A percentile compares a stretch with the other conserved stretches of the same genome.
Evolutionary conservation across 192 early-diverging fungal species (phyloP).

Genomic region (Podila clonocystis): DNA sequence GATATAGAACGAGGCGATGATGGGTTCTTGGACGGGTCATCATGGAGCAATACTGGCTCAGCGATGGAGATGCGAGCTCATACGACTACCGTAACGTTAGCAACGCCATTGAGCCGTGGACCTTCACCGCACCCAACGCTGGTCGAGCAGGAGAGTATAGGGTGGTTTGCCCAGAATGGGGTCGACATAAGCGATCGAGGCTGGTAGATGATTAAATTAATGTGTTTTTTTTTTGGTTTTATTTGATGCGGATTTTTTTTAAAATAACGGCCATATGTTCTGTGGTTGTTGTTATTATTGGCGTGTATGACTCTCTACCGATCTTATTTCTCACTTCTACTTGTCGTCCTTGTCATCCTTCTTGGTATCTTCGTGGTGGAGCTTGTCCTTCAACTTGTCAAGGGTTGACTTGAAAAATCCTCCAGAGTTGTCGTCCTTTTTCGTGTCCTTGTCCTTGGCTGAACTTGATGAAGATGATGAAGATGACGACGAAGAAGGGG

Average conservation of each 20-base stretch:
- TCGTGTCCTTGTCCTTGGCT: conserved; percentile 9
- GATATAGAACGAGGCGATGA: conserved; percentile 38
- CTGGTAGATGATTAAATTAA: conserved; percentile 6
- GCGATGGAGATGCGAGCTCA: conserved; percentile 1
- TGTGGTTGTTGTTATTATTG: neutral
- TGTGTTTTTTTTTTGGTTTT: neutral
- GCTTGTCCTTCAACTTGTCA: conserved; percentile 62
- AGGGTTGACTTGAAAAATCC: conserved; percentile 73
- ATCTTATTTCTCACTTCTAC: conserved; percentile 35
- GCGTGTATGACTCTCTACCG: neutral
- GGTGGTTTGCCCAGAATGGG: conserved; percentile 35
- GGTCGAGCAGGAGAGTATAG: conserved; percentile 7
- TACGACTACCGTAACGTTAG: neutral
- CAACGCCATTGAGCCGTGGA: neutral
- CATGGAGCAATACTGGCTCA: neutral
- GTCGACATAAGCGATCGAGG: conserved; percentile 21
- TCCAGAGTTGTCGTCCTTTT: conserved; percentile 24
- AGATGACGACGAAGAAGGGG: conserved; percentile 4
- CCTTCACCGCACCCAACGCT: neutral
- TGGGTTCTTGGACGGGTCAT: conserved; percentile 2
- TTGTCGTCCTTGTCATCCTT: conserved; percentile 45
- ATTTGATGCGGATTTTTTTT: no score
- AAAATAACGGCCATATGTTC: neutral
- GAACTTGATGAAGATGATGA: conserved; percentile 19
- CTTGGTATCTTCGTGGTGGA: conserved; percentile 56